Evolutionary conservation across 2,329 filamentous ascomycete species (phyloP).

Genomic region (Trematosphaeria pertusa): DNA sequence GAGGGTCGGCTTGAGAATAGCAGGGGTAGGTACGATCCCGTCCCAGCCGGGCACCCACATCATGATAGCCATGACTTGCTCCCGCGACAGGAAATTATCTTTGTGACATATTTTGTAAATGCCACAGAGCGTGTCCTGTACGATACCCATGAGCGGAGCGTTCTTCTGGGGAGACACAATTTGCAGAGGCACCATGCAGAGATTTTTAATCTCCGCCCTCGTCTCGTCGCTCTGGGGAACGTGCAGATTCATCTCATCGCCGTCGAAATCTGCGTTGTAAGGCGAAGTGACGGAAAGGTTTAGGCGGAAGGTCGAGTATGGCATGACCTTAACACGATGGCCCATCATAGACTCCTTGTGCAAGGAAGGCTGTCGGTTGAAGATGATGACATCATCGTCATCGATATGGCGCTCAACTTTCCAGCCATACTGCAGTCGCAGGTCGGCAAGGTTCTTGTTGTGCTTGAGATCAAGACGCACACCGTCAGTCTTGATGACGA

Average conservation of each 20-base stretch:
- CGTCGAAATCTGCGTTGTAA: conserved; percentile 99
- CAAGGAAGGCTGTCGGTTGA: conserved; percentile 98
- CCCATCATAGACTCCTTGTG: conserved; percentile 99
- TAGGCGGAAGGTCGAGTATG: conserved; percentile 96
- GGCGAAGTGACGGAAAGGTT: conserved; percentile 97
- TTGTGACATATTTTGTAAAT: conserved; percentile 88
- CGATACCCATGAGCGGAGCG: conserved; percentile 98
- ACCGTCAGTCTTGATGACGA: conserved; percentile 92
- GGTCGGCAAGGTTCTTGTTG: conserved; percentile 85
- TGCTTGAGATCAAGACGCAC: conserved; percentile 94
- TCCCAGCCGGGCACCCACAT: conserved; percentile 99
- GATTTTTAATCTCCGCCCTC: conserved; percentile 88
- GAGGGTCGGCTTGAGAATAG: conserved; percentile 90
- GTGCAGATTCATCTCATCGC: conserved; percentile 99
- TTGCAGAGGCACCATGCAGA: conserved; percentile 97
- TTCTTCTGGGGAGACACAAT: conserved; percentile 98
- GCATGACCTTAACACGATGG: conserved; percentile 96
- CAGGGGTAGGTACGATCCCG: conserved; percentile 88
- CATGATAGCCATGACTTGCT: conserved; percentile 95
- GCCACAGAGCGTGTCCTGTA: conserved; percentile 95
- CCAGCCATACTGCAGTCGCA: conserved; percentile 93
- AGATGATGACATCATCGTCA: conserved; percentile 97
- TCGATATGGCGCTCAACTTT: conserved; percentile 97
- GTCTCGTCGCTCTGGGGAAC: conserved; percentile 98
- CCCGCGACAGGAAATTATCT: conserved; percentile 90